These are phyloP conservation scores for Phoma sp. DNA, from an alignment of 2,329 filamentous ascomycete genomes.

Conservation along the genomic window DNA sequence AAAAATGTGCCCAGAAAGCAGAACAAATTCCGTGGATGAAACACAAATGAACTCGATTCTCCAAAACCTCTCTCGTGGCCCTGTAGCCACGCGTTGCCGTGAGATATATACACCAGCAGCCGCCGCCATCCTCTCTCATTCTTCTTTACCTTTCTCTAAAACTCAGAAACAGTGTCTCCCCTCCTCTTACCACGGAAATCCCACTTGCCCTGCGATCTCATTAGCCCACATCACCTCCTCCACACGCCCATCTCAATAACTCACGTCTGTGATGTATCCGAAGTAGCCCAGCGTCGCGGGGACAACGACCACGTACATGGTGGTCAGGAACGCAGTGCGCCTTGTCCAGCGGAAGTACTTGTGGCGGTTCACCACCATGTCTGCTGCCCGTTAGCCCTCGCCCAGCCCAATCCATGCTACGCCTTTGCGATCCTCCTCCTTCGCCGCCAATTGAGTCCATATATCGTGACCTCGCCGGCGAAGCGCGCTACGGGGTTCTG, in stretches of 20 bases:
- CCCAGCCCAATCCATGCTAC: no score
- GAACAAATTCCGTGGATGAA: background rate
- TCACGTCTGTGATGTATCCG: conserved; percentile 84
- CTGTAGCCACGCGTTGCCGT: background rate
- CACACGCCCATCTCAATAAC: conserved; percentile 49
- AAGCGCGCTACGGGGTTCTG: background rate
- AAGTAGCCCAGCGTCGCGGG: conserved; percentile 73
- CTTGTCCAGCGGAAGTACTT: conserved; percentile 96
- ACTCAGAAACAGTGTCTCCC: conserved; percentile 84
- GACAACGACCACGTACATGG: conserved; percentile 76
- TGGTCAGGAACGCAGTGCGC: conserved; percentile 77
- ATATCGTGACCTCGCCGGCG: background rate
- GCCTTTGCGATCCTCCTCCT: background rate
- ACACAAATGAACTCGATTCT: conserved; percentile 7
- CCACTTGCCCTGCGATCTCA: conserved; percentile 73
- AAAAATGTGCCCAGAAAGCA: background rate
- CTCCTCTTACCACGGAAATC: conserved; percentile 85
- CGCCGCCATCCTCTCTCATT: conserved; percentile 4
- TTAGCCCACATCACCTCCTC: conserved; percentile 20
- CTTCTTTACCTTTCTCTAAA: conserved; percentile 52
- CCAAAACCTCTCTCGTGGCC: background rate
- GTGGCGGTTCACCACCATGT: conserved; percentile 82
- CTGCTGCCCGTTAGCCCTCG: conserved; percentile 54
- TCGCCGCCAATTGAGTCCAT: background rate
- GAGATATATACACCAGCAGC: conserved; percentile 22